Evolutionary conservation across 257 asterid genomes (phyloP), one percentile per base, ranked within the genome.

Genomic region (Plectranthus barbatus): DNA sequence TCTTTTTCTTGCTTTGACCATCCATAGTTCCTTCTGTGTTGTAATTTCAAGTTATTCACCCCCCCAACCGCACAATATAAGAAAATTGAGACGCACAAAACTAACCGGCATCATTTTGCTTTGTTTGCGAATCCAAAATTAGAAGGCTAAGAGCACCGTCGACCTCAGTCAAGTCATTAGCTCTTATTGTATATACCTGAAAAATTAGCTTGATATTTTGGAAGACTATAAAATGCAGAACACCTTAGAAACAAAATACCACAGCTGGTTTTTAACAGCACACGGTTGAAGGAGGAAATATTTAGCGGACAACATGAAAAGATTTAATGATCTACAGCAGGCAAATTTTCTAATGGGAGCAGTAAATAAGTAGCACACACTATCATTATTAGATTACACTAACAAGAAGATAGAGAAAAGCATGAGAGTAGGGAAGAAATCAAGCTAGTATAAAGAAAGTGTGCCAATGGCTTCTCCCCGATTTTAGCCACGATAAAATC

Each of bases 121-220:
- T 89, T 10, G 78, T 72, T 61, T 79, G 80, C 36, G 87, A 70
- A 72, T 89, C 97, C 81, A 89, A 64, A 71, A 76, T 86, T 20
- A 84, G 81, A 56, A 86, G 97, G 78, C 95, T 86, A 41, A 89
- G 95, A 41, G 97, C 95, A 69, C 97, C 95, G 61, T 89, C 97
- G 6, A 89, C 97, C 71, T 86, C 97, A 9, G 69, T 82, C 77
- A 89, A 50, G 57, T 86, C 91, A 72, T 86, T 78, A 62, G 94
- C 83, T 73, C 97, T 79, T 66, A 86, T 71, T 15, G 79, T 42
- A 45, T 78, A 72, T 18, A 81, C 86, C 97, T 89, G 72, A 64
- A 76, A 46, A 67, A 69, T 26, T 57, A 62, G 62, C 52, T 68
- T 36, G n/a, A 67, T 36, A 26, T 73, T 52, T 71, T 57, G 24